Base-by-base conservation (phyloP, 1,284 basidiomycete species). In the Thecaphora thlaspeos region DNA sequence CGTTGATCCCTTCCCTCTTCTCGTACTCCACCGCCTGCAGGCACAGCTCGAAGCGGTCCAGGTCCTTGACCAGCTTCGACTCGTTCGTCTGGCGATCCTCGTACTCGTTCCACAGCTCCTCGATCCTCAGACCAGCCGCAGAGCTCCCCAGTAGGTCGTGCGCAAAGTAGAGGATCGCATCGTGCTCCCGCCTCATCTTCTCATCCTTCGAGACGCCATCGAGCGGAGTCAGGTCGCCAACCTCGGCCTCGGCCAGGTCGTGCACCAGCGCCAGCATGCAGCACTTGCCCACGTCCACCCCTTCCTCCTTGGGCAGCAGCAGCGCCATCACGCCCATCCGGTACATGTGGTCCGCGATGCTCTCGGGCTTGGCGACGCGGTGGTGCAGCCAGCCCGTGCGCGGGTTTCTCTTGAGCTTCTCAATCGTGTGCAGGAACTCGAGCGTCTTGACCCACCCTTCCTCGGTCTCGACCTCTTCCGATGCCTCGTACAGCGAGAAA, bases 301-400 rank as follows among this genome's bases (percentile, higher is more conserved):
- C 89, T 2, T 85, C 36, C 17, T 68, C 85, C 1, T 83, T 76
- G 7, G 81, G 81, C 15, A 82, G 84, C 62, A 91, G 88, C 84
- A 96, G 87, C 1, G 91, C 88, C 41, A 97, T 83, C 21, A 96
- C 79, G 2, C 90, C 88, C 94, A 97, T 97, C 49, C 94, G 84
- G 78, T 95, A 94, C 93, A 95, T 96, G 76, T 97, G 93, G 77
- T 97, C 93, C 3, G 91, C 87, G 60, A 96, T 94, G 32, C 61
- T 93, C 49, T 80, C 76, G n/a, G 70, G 66, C 17, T 46, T 24
- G 3, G 65, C 54, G 0, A 77, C 62, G 2, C 70, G 62, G 39
- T 77, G 75, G 43, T 76, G 75, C 46, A 67, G 46, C 75, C 74
- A 77, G 11, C 75, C 75, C 1, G 75, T 76, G 15, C 75, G 63